These are phyloP conservation scores for Beauveria brongniartii DNA, from an alignment of 2,329 filamentous ascomycete species.

Conservation along the genomic window DNA sequence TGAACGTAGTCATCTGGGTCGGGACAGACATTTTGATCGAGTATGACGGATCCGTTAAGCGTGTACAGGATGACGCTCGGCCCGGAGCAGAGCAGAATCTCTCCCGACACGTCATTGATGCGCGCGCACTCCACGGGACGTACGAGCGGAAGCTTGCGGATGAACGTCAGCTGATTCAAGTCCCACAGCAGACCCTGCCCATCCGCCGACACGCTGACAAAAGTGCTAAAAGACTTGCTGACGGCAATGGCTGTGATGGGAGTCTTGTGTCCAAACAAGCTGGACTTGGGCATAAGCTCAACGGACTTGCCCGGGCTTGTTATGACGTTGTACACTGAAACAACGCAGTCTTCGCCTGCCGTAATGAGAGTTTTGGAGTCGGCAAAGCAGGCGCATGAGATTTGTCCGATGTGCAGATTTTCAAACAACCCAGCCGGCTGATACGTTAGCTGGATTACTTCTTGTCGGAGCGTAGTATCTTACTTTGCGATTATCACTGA, in stretches of 20 bases:
- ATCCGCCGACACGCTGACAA: slow-evolving; percentile 75
- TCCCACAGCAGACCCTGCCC: slow-evolving; percentile 89
- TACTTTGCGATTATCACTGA: slow-evolving; percentile 71
- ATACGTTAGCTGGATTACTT: slow-evolving; percentile 20
- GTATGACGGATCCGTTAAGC: slow-evolving; percentile 74
- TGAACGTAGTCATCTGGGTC: slow-evolving; percentile 67
- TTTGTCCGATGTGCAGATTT: slow-evolving; percentile 84
- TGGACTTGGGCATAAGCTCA: slow-evolving; percentile 70
- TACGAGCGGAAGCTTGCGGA: slow-evolving; percentile 59
- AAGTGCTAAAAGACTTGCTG: slow-evolving; percentile 78
- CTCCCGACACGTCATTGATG: slow-evolving; percentile 86
- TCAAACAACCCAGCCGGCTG: slow-evolving; percentile 77
- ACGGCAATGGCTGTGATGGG: slow-evolving; percentile 76
- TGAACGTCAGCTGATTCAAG: slow-evolving; percentile 80
- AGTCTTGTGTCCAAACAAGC: slow-evolving; percentile 83
- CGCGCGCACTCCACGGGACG: slow-evolving; percentile 62
- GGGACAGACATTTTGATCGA: slow-evolving; percentile 73
- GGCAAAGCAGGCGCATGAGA: slow-evolving; percentile 75
- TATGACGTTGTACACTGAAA: slow-evolving; percentile 72
- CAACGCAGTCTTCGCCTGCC: slow-evolving; percentile 83
- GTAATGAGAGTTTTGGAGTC: slow-evolving; percentile 89
- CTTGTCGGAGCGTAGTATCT: slow-evolving; percentile 9
- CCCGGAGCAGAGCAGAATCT: slow-evolving; percentile 78
- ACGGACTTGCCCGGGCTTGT: slow-evolving; percentile 58
- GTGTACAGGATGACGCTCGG: slow-evolving; percentile 71